phyloP scores from a whole-genome alignment of 2,329 filamentous ascomycete species.

The Colletotrichum aenigma region DNA sequence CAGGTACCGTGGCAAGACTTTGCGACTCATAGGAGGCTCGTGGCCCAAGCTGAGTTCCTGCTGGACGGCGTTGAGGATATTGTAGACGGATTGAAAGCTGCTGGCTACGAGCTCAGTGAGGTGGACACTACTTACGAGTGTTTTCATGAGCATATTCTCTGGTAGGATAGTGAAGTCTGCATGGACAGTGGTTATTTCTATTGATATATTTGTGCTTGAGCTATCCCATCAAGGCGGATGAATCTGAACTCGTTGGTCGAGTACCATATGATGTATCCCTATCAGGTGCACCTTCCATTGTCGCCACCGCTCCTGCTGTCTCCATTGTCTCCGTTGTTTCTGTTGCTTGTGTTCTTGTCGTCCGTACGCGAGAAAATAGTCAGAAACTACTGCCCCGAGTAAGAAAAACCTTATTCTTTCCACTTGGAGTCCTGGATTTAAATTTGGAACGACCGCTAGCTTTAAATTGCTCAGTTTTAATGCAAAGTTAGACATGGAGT shows the following conservation, averaged over 20 bases:
- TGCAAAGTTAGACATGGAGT: no score
- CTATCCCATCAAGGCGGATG: not conserved
- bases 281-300: no score
- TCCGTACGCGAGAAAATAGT: rapidly evolving
- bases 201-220: not conserved
- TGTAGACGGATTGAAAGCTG: not conserved
- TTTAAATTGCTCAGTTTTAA: rapidly evolving
- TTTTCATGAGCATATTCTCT: rapidly evolving
- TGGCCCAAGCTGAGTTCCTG: not conserved
- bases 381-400: no score
- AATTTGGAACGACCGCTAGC: no score
- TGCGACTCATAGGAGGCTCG: not conserved
- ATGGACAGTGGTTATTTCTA: rapidly evolving
- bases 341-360: no score
- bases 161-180: not conserved
- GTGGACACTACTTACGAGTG: not conserved
- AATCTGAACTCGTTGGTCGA: not conserved
- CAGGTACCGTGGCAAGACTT: not conserved
- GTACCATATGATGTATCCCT: not conserved
- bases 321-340: no score
- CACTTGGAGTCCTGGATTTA: no score
- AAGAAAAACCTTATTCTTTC: no score
- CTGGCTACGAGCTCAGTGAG: not conserved
- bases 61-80: not conserved
- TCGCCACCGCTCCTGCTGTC: no score